Evolutionary conservation across 2,329 filamentous ascomycete genomes (phyloP).

Genomic region (Cytospora piceae): DNA sequence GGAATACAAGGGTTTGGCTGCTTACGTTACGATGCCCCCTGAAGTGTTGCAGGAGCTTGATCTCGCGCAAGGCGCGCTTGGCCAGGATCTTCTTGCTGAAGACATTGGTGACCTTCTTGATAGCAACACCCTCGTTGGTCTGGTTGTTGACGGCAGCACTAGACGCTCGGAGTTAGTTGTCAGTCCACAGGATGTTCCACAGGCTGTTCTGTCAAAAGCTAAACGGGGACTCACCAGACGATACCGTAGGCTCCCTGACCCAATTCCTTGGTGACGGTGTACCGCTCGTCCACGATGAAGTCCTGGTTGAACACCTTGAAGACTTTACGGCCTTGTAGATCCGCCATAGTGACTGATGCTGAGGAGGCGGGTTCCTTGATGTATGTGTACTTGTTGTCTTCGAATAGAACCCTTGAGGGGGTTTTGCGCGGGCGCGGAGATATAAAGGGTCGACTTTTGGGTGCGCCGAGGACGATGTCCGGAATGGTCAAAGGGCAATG

Average conservation of each 20-base stretch:
- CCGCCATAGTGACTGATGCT: constrained; percentile 37
- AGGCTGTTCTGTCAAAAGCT: background rate
- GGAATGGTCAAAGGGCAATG: constrained; percentile 15
- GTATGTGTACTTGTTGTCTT: background rate
- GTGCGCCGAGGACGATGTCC: constrained; percentile 8
- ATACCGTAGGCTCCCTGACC: constrained; percentile 98
- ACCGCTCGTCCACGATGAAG: constrained; percentile 97
- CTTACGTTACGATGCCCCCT: constrained; percentile 83
- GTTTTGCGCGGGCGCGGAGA: background rate
- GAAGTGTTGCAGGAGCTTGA: constrained; percentile 98
- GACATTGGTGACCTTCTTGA: constrained; percentile 99
- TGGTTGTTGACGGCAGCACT: constrained; percentile 92
- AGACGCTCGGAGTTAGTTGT: constrained; percentile 30
- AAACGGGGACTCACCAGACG: constrained; percentile 72
- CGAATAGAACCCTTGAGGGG: background rate
- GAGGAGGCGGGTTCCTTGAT: background rate
- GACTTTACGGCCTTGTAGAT: constrained; percentile 69
- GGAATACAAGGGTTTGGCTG: constrained; percentile 30
- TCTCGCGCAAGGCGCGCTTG: constrained; percentile 96
- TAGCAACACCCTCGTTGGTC: constrained; percentile 90
- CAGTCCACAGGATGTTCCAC: constrained; percentile 1
- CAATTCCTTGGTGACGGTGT: constrained; percentile 97
- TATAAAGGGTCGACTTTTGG: background rate
- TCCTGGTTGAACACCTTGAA: constrained; percentile 99
- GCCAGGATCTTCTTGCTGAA: constrained; percentile 99